A percentile compares a stretch with the other conserved stretches of the same genome.
Conservation (phyloP, 352 stramenopile species). For the Phytophthora niederhauseri region DNA sequence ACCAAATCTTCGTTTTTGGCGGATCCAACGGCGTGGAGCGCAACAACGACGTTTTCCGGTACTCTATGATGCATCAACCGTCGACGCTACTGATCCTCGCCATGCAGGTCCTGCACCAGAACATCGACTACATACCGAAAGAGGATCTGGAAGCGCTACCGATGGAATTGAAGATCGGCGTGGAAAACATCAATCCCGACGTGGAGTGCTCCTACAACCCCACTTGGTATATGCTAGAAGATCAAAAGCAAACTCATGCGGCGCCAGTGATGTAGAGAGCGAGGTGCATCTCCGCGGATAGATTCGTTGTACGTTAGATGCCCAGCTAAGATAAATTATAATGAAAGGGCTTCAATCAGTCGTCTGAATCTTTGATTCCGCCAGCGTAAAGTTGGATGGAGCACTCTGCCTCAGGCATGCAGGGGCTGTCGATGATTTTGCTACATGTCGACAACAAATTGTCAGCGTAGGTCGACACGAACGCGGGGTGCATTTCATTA, state of each 20-base stretch:
- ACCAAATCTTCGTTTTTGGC: conserved; percentile 84
- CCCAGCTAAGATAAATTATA: conserved; percentile 44
- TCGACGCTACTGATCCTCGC: conserved; percentile 71
- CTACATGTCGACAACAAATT: conserved; percentile 30
- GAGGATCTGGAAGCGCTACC: conserved; percentile 59
- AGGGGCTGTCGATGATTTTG: conserved; percentile 86
- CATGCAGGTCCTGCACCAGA: conserved; percentile 66
- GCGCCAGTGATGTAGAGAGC: conserved; percentile 51
- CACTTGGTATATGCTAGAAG: conserved; percentile 65
- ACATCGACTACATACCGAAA: conserved; percentile 44
- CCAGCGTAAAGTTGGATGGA: conserved; percentile 73
- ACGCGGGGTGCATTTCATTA: conserved; percentile 24
- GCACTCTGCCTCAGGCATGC: conserved; percentile 88
- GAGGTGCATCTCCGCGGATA: neutral
- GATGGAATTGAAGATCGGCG: conserved; percentile 63
- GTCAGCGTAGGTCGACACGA: neutral
- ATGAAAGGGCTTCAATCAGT: conserved; percentile 34
- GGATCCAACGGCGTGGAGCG: conserved; percentile 84
- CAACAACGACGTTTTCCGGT: conserved; percentile 85
- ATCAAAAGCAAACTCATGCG: conserved; percentile 45
- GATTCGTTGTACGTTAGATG: conserved; percentile 51
- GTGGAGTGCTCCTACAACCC: conserved; percentile 67
- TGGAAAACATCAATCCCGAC: conserved; percentile 77
- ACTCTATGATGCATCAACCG: conserved; percentile 61
- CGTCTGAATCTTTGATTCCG: conserved; percentile 67